phyloP scores from a whole-genome alignment of 2,329 filamentous ascomycete genomes.

The Epichloe sp. region DNA sequence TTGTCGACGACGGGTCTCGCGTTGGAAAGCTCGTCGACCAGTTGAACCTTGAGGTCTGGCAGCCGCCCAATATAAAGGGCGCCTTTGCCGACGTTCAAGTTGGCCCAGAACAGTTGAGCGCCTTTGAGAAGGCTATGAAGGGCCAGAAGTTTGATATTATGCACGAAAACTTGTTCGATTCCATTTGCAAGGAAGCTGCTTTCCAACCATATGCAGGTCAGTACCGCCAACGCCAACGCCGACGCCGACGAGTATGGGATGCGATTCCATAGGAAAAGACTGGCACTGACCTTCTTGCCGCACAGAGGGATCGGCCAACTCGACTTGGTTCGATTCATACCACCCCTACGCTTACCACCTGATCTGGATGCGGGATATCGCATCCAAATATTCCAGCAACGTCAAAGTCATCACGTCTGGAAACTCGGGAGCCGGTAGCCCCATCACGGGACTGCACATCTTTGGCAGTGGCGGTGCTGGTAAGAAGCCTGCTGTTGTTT shows the following conservation, averaged over 20 bases:
- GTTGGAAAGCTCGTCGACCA: constrained; percentile 21
- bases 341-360: constrained; percentile 38
- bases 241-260: background rate
- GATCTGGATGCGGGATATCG: constrained; percentile 33
- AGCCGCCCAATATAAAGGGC: constrained; percentile 18
- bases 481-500: constrained; percentile 37
- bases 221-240: background rate
- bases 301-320: constrained; percentile 13
- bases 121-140: constrained; percentile 19
- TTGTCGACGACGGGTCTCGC: constrained; percentile 18
- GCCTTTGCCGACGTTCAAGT: constrained; percentile 28
- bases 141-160: constrained; percentile 21
- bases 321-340: constrained; percentile 39
- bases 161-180: constrained; percentile 26
- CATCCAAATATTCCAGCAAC: constrained; percentile 26
- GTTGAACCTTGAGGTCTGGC: constrained; percentile 25
- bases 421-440: constrained; percentile 30
- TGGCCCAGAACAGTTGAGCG: constrained; percentile 18
- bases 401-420: constrained; percentile 36
- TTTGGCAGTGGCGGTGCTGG: constrained; percentile 33
- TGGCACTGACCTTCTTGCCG: too few relatives aligned
- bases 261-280: background rate
- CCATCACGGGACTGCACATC: constrained; percentile 50
- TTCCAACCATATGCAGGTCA: constrained; percentile 18
- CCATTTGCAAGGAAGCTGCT: constrained; percentile 22